Percentiles rank a stretch among this genome's conserved stretches.
Evolutionary conservation across 805 yeast species (phyloP).

Genomic region (Wickerhamomyces bovis): DNA sequence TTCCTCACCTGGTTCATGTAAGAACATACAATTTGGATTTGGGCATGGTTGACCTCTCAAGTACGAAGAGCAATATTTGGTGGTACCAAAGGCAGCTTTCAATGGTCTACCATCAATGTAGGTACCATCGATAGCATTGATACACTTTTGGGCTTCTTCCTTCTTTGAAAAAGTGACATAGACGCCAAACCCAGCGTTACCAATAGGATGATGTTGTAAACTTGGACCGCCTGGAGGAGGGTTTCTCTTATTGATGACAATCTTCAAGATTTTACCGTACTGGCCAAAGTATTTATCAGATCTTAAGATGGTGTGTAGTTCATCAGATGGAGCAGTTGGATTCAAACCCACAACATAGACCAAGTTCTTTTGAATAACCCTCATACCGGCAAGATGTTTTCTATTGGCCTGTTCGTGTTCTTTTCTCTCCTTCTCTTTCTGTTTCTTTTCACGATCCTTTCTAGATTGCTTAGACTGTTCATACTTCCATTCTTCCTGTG

Average conservation of each 20-base stretch:
- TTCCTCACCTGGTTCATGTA: slow-evolving; percentile 99
- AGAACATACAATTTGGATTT: slow-evolving; percentile 97
- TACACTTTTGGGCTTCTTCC: slow-evolving; percentile 94
- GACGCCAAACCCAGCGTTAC: slow-evolving; percentile 80
- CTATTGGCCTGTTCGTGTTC: slow-evolving; percentile 79
- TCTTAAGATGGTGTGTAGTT: slow-evolving; percentile 71
- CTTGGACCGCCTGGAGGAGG: slow-evolving; percentile 27
- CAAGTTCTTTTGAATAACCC: slow-evolving; percentile 96
- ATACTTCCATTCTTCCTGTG: slow-evolving; percentile 77
- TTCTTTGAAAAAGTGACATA: slow-evolving; percentile 90
- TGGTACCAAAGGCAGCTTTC: slow-evolving; percentile 96
- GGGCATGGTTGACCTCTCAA: slow-evolving; percentile 94
- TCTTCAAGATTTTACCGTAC: slow-evolving; percentile 90
- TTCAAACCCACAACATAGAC: slow-evolving; percentile 95
- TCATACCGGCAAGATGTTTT: slow-evolving; percentile 90
- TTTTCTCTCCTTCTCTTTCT: slow-evolving; percentile 84
- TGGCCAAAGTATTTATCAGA: slow-evolving; percentile 97
- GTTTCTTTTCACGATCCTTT: slow-evolving; percentile 76
- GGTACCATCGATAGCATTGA: slow-evolving; percentile 88
- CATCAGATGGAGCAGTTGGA: slow-evolving; percentile 76
- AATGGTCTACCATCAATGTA: slow-evolving; percentile 84
- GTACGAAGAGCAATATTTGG: slow-evolving; percentile 96
- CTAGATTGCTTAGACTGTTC: slow-evolving; percentile 78
- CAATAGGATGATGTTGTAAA: slow-evolving; percentile 22
- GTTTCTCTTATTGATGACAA: slow-evolving; percentile 81